Percentiles rank a stretch among this genome's conserved stretches.
phyloP scores from a whole-genome alignment of 768 basidiomycete genomes.

The Mrakia blollopis region DNA sequence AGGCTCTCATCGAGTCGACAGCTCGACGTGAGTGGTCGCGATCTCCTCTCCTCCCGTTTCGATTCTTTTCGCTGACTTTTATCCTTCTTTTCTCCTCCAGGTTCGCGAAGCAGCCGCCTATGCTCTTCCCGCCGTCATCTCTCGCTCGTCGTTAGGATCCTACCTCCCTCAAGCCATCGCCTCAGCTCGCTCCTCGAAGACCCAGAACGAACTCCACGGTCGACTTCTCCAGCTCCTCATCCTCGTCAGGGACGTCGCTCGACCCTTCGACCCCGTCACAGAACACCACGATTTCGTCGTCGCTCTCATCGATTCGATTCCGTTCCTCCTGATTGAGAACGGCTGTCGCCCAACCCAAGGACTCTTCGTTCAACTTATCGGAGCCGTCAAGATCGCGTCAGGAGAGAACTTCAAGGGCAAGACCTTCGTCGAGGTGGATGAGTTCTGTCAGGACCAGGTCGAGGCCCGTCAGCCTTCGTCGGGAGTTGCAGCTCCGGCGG shows the following conservation, averaged over 20 bases:
- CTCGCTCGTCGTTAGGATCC: not conserved
- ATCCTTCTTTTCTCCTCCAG: not conserved
- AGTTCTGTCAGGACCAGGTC: not conserved
- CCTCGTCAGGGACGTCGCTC: conserved; percentile 9
- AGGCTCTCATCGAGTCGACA: conserved; percentile 16
- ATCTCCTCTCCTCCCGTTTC: not conserved
- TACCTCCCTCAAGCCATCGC: conserved; percentile 10
- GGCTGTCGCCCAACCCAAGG: conserved; percentile 24
- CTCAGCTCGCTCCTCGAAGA: not conserved
- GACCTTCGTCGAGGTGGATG: not conserved
- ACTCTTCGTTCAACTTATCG: conserved; percentile 19
- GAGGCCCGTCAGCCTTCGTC: not conserved
- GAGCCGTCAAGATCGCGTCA: not conserved
- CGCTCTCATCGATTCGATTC: not conserved
- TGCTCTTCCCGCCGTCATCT: conserved; percentile 24
- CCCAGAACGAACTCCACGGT: conserved; percentile 28
- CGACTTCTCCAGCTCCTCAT: conserved; percentile 20
- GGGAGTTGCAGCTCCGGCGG: not conserved
- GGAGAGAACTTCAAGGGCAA: not conserved
- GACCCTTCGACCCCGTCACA: not conserved
- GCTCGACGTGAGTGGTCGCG: conserved; percentile 18
- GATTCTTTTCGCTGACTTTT: not conserved
- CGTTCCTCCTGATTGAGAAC: not conserved
- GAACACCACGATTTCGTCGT: not conserved
- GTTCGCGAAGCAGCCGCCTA: conserved; percentile 25